Evolutionary conservation across 495 filamentous ascomycete genomes (phyloP).

Genomic region (Annulohypoxylon maeteangense): DNA sequence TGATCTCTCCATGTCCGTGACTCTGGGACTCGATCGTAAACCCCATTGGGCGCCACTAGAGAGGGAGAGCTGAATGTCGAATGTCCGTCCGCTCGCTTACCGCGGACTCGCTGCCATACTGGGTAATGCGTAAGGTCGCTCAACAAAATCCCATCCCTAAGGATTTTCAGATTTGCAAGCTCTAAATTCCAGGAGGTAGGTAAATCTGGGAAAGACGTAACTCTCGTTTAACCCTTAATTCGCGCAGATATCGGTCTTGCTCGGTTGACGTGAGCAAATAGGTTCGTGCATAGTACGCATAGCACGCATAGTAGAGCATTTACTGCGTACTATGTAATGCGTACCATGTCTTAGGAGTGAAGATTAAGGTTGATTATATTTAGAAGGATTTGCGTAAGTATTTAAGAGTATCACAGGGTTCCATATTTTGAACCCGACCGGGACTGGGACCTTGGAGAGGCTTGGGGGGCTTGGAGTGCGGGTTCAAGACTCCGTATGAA

Average conservation of each 20-base stretch:
- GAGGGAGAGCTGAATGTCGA: constrained; percentile 18
- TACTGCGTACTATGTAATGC: neutral
- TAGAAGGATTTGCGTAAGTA: constrained; percentile 28
- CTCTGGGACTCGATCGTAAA: constrained; percentile 30
- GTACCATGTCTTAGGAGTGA: constrained; percentile 3
- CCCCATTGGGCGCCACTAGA: constrained; percentile 37
- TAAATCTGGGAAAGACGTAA: neutral
- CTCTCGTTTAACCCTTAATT: neutral
- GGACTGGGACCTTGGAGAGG: too few relatives aligned
- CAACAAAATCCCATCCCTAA: neutral
- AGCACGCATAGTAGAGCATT: neutral
- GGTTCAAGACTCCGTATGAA: constrained; percentile 14
- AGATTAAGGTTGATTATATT: constrained; percentile 28
- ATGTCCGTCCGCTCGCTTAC: constrained; percentile 24
- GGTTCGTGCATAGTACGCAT: constrained; percentile 8
- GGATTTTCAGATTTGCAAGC: constrained; percentile 3
- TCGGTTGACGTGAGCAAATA: neutral
- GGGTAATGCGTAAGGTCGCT: constrained; percentile 12
- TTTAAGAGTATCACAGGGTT: constrained; percentile 4
- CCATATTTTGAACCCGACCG: constrained; percentile 22
- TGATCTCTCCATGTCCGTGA: constrained; percentile 41
- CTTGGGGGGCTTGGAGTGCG: neutral
- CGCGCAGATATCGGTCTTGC: constrained; percentile 6
- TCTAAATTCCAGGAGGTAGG: neutral
- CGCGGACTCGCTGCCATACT: constrained; percentile 28